Percentiles rank a stretch among this genome's conserved stretches.
phyloP scores from a whole-genome alignment of 176 grass and related monocot species.

The Echinochloa phyllopogon region DNA sequence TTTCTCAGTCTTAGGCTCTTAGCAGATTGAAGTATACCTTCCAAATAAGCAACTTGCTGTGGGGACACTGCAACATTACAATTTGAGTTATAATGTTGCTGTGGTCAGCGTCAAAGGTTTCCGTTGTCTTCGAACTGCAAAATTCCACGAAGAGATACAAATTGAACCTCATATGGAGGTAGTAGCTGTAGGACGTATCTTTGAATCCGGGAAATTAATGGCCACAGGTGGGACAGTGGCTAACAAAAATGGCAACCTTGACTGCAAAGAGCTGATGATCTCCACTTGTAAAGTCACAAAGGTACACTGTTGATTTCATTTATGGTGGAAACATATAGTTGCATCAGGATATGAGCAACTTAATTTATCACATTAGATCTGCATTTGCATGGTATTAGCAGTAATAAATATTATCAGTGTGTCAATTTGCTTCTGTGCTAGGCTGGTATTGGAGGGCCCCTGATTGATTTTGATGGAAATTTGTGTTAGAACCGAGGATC shows the following conservation, averaged over 20 bases:
- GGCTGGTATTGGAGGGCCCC: slow-evolving; percentile 23
- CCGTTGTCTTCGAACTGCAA: background rate
- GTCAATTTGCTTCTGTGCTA: background rate
- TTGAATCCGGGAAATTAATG: background rate
- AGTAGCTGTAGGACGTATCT: background rate
- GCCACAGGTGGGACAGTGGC: background rate
- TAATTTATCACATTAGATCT: background rate
- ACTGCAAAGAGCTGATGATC: background rate
- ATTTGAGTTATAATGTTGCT: slow-evolving; percentile 1
- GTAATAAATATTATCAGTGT: background rate
- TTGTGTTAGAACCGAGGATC: too few relatives aligned
- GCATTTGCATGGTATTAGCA: background rate
- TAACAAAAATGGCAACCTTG: background rate
- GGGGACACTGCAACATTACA: slow-evolving; percentile 7
- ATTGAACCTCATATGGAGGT: background rate
- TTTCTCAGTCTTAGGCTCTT: background rate
- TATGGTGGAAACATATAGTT: background rate
- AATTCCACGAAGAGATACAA: background rate
- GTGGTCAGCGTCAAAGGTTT: background rate
- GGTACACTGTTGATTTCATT: background rate
- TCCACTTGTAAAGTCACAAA: slow-evolving; percentile 13
- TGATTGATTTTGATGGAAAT: slow-evolving; percentile 13
- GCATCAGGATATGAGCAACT: background rate
- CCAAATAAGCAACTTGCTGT: background rate
- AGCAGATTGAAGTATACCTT: slow-evolving; percentile 7